A percentile compares a stretch with the other conserved stretches of the same genome.
phyloP scores from a whole-genome alignment of 495 filamentous ascomycete species.

The Rusavskia elegans region DNA sequence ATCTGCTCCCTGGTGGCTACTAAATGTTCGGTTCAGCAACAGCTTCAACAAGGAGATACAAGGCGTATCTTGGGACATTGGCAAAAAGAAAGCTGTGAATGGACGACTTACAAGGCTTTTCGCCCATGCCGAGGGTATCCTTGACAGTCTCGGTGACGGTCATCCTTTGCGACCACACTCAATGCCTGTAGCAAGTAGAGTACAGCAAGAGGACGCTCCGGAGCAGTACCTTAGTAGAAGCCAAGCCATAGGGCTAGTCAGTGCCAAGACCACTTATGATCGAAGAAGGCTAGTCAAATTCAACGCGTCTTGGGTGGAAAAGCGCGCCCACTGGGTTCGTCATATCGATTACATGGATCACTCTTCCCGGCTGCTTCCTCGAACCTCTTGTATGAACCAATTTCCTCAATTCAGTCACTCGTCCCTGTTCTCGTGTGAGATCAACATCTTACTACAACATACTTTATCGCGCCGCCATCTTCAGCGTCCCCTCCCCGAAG shows the following conservation, averaged over 20 bases:
- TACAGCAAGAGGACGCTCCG: too few relatives aligned
- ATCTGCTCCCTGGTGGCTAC: constrained; percentile 77
- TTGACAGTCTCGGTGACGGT: constrained; percentile 35
- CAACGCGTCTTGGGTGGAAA: not conserved
- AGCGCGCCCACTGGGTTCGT: not conserved
- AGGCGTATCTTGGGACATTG: not conserved
- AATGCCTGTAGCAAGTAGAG: too few relatives aligned
- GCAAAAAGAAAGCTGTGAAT: not conserved
- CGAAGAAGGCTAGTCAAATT: not conserved
- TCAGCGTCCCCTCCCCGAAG: not conserved
- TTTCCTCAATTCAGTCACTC: too few relatives aligned
- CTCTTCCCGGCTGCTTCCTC: too few relatives aligned
- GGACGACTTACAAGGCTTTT: constrained; percentile 23
- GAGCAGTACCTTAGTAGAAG: too few relatives aligned
- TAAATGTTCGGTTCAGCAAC: constrained; percentile 7
- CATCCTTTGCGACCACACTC: not conserved
- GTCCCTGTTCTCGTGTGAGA: too few relatives aligned
- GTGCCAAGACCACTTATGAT: not conserved
- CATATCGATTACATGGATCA: not conserved
- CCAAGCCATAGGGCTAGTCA: not conserved
- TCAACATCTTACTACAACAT: too few relatives aligned
- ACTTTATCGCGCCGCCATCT: not conserved
- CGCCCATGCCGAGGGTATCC: constrained; percentile 33
- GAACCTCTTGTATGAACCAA: too few relatives aligned
- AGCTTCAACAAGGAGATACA: not conserved